phyloP scores from a whole-genome alignment of 1,284 basidiomycete genomes.

The Spongiforma sp. region DNA sequence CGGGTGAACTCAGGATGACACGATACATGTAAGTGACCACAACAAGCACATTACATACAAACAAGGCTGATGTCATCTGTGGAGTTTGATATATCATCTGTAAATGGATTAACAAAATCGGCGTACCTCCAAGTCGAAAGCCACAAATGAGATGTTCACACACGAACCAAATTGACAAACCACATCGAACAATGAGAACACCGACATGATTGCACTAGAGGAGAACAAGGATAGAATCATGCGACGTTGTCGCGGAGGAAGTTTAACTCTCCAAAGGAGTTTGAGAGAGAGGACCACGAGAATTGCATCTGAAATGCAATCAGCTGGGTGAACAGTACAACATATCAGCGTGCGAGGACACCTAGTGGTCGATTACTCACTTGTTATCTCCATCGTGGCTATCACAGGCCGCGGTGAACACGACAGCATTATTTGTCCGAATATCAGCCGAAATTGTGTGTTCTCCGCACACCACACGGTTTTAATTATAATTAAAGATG shows the following conservation, averaged over 20 bases:
- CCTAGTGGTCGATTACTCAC: neutral
- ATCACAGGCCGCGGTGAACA: neutral
- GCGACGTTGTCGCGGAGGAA: neutral
- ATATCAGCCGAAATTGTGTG: too few species aligned
- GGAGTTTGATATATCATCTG: neutral
- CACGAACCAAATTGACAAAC: neutral
- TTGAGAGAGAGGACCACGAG: neutral
- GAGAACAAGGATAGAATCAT: neutral
- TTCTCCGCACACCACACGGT: neutral
- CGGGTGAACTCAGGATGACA: neutral
- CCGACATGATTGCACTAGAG: neutral
- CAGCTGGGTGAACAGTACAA: neutral
- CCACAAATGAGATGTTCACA: neutral
- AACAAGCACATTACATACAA: neutral
- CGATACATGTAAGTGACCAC: neutral
- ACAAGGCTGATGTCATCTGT: neutral
- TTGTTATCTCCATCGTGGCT: neutral
- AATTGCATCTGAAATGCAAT: neutral
- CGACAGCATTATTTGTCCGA: neutral
- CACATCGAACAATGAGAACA: neutral
- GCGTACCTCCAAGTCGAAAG: neutral
- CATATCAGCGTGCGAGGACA: neutral
- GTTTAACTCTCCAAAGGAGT: conserved; percentile 1
- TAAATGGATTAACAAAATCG: too few species aligned
- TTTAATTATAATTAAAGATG: neutral